Conservation (phyloP, 2,329 filamentous ascomycete genomes). For the Venturia aucupariae region DNA sequence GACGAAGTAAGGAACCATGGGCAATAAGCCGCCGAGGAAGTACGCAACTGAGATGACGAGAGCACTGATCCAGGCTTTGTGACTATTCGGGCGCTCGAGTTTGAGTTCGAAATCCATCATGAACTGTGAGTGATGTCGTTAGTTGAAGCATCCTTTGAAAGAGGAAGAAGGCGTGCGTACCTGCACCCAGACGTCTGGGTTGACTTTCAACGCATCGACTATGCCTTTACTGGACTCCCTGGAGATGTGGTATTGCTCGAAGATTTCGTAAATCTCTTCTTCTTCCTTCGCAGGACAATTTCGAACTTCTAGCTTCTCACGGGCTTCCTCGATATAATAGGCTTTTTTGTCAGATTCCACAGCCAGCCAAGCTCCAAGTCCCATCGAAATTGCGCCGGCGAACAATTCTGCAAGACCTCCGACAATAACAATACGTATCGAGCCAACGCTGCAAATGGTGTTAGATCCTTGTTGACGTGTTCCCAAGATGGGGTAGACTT, state of each 20-base stretch:
- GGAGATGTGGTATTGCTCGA: conserved; percentile 12
- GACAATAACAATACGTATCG: conserved; percentile 32
- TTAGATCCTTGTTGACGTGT: not conserved
- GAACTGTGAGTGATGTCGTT: conserved; percentile 9
- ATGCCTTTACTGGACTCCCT: conserved; percentile 1
- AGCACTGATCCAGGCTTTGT: conserved; percentile 14
- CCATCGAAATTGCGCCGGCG: conserved; percentile 69
- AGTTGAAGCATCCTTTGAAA: not conserved
- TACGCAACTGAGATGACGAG: conserved; percentile 14
- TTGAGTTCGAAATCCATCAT: conserved; percentile 16
- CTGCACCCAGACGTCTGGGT: conserved; percentile 13
- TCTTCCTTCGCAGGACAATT: conserved; percentile 8
- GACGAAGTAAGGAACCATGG: conserved; percentile 16
- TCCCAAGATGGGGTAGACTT: not conserved
- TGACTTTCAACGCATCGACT: conserved; percentile 13
- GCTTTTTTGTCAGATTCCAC: conserved; percentile 29
- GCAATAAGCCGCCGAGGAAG: conserved; percentile 15
- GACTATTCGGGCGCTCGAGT: conserved; percentile 13
- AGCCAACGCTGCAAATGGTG: conserved; percentile 18
- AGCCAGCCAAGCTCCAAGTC: conserved; percentile 63
- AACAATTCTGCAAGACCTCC: conserved; percentile 68
- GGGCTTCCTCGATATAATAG: conserved; percentile 12
- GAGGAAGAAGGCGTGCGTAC: not conserved
- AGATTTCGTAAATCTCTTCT: conserved; percentile 15
- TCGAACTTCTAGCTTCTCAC: conserved; percentile 12